phyloP scores from a whole-genome alignment of 2,329 filamentous ascomycete species.

The Fusarium sp. region DNA sequence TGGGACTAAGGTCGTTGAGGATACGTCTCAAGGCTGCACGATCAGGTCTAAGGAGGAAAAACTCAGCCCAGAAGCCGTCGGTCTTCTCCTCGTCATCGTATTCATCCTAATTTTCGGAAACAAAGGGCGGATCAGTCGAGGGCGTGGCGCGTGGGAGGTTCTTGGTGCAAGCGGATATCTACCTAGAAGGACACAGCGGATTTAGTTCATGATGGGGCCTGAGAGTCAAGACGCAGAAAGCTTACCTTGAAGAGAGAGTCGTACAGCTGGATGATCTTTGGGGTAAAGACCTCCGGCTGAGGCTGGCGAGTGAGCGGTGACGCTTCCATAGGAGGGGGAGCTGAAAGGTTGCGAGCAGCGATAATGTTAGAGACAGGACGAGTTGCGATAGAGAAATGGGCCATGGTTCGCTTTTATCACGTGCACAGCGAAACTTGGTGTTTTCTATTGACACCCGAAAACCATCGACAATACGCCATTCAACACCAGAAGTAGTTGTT shows the following conservation, averaged over 20 bases:
- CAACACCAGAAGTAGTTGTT: background rate
- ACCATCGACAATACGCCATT: constrained; percentile 10
- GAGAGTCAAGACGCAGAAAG: constrained; percentile 22
- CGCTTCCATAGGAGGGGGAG: constrained; percentile 74
- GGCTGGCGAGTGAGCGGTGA: constrained; percentile 95
- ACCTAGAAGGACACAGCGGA: constrained; percentile 42
- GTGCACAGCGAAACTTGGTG: constrained; percentile 18
- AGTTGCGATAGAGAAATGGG: constrained; percentile 40
- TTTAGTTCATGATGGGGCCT: constrained; percentile 38
- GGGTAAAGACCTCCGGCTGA: constrained; percentile 90
- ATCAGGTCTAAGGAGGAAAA: constrained; percentile 91
- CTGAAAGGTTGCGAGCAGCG: constrained; percentile 23
- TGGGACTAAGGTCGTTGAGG: constrained; percentile 77
- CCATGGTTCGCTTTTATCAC: constrained; percentile 25
- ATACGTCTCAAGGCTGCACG: constrained; percentile 74
- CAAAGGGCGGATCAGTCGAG: constrained; percentile 49
- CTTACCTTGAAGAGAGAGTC: constrained; percentile 81
- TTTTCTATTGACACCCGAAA: constrained; percentile 19
- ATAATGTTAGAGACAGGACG: constrained; percentile 30
- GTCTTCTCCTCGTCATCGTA: constrained; percentile 77
- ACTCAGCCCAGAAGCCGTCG: constrained; percentile 95
- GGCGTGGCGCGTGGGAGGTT: constrained; percentile 32
- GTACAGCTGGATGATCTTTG: constrained; percentile 93
- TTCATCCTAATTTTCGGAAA: constrained; percentile 64
- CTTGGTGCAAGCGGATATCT: constrained; percentile 37